phyloP scores from a whole-genome alignment of 441 rosid species.

The Populus hybrid region DNA sequence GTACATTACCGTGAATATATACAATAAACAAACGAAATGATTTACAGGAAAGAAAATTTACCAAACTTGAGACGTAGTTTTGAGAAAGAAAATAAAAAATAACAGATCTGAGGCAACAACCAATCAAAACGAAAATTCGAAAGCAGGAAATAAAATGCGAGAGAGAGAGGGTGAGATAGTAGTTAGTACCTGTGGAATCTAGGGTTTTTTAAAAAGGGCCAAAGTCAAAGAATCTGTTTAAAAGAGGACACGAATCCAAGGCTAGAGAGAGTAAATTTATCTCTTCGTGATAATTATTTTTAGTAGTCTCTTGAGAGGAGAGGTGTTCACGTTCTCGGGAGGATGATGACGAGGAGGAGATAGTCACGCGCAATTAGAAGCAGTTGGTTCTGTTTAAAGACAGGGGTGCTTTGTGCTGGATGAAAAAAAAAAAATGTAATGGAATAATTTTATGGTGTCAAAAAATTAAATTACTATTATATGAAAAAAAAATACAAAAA shows the following conservation, averaged over 20 bases:
- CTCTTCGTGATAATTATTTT: no score
- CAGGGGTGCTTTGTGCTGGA: no score
- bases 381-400: no score
- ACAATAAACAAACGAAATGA: background rate
- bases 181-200: slow-evolving; percentile 2
- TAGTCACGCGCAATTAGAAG: no score
- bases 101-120: slow-evolving; percentile 18
- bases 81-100: slow-evolving; percentile 1
- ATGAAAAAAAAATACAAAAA: no score
- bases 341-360: no score
- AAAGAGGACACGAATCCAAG: background rate
- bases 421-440: no score
- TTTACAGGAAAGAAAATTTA: background rate
- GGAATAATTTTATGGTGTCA: no score
- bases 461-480: no score
- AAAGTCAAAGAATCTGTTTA: background rate
- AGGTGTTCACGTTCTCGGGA: no score
- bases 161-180: background rate
- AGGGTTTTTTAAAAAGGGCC: background rate
- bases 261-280: background rate
- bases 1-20: background rate
- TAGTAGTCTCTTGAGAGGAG: no score
- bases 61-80: background rate
- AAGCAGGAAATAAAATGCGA: background rate
- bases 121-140: background rate